A percentile compares a stretch with the other conserved stretches of the same genome.
Evolutionary conservation across 805 yeast species (phyloP).

Genomic region (Helenozyma baotianmanensis): DNA sequence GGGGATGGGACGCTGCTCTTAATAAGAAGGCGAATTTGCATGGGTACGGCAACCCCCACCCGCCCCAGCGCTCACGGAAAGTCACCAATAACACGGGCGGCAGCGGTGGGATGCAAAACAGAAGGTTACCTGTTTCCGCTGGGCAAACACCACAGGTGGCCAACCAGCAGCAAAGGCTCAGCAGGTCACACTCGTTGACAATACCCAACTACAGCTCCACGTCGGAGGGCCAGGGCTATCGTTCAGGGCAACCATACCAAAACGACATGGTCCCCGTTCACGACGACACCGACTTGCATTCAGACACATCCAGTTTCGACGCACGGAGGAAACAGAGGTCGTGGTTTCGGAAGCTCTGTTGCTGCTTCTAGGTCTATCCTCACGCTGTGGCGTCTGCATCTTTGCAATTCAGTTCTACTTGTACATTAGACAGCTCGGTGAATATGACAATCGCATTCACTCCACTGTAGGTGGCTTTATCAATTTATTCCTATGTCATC

Average conservation of each 20-base stretch:
- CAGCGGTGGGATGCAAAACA: slow-evolving; percentile 3
- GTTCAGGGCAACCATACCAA: slow-evolving; percentile 14
- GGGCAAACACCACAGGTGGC: slow-evolving; percentile 11
- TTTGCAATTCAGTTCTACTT: too few species aligned
- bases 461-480: background rate
- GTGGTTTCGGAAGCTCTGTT: slow-evolving; percentile 13
- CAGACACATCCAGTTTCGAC: slow-evolving; percentile 33
- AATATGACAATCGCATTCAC: background rate
- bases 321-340: slow-evolving; percentile 12
- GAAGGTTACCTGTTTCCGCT: slow-evolving; percentile 7
- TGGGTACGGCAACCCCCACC: slow-evolving; percentile 95
- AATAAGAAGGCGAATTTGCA: slow-evolving; percentile 92
- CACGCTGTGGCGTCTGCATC: too few species aligned
- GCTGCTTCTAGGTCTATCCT: slow-evolving; percentile 9
- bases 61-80: slow-evolving; percentile 37
- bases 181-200: slow-evolving; percentile 14
- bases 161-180: slow-evolving; percentile 11
- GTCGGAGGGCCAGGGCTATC: slow-evolving; percentile 4
- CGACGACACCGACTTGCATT: slow-evolving; percentile 36
- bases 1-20: slow-evolving; percentile 89
- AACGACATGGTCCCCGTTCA: slow-evolving; percentile 30
- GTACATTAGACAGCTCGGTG: too few species aligned
- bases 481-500: too few species aligned
- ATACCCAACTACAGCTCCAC: slow-evolving; percentile 15
- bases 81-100: slow-evolving; percentile 13